These are phyloP conservation scores for Sarocladiaceae sp. DNA, from an alignment of 2,329 filamentous ascomycete genomes.

Conservation along the genomic window DNA sequence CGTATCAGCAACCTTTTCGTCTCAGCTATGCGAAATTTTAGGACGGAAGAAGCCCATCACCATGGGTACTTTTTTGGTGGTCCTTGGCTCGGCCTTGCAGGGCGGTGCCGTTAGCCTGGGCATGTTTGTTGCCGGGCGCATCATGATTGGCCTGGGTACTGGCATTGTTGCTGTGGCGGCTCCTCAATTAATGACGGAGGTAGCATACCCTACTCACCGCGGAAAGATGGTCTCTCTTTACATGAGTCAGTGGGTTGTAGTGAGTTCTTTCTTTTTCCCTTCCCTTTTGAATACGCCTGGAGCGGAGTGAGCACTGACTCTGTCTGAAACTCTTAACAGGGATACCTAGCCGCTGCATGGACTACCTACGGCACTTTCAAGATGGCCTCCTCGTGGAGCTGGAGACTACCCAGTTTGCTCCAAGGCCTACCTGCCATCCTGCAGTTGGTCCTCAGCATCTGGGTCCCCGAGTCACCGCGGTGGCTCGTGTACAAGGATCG, in stretches of 20 bases:
- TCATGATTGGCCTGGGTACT: constrained; percentile 21
- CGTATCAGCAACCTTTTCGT: constrained; percentile 12
- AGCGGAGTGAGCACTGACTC: too few relatives aligned
- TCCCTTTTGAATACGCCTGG: neutral
- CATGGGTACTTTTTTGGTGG: constrained; percentile 20
- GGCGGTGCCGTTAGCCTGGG: constrained; percentile 16
- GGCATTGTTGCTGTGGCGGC: neutral
- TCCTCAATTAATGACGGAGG: constrained; percentile 3
- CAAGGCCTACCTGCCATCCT: constrained; percentile 13
- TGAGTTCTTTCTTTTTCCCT: neutral
- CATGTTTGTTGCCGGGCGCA: constrained; percentile 23
- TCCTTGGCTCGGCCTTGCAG: constrained; percentile 22
- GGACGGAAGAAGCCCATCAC: constrained; percentile 21
- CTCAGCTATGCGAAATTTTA: constrained; percentile 21
- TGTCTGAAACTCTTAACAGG: constrained; percentile 9
- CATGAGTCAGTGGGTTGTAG: neutral
- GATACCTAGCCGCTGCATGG: constrained; percentile 20
- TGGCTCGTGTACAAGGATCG: constrained; percentile 28
- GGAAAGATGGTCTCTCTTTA: constrained; percentile 1
- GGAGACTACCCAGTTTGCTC: constrained; percentile 17
- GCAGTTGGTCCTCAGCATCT: constrained; percentile 8
- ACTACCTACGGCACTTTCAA: constrained; percentile 17
- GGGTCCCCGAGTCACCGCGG: constrained; percentile 12
- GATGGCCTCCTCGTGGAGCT: constrained; percentile 14
- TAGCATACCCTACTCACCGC: constrained; percentile 9